phyloP scores from a whole-genome alignment of 2,329 filamentous ascomycete genomes.

The Phyllosticta citrichinensis region DNA sequence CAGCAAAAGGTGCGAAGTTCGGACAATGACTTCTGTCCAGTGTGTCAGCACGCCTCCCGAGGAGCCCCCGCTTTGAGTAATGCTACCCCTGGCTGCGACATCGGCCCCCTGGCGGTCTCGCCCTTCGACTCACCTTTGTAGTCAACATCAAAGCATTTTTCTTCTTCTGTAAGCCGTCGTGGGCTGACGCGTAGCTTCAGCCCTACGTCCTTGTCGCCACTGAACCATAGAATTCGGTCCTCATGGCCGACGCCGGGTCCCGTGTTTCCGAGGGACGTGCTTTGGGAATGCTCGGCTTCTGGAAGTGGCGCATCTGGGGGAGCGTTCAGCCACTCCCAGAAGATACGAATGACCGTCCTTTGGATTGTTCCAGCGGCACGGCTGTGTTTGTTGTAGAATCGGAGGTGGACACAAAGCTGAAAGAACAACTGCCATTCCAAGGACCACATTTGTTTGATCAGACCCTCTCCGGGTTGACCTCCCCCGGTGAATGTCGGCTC shows the following conservation, averaged over 20 bases:
- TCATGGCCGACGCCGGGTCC: slow-evolving; percentile 18
- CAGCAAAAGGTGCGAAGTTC: slow-evolving; percentile 52
- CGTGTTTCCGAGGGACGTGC: slow-evolving; percentile 13
- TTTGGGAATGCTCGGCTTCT: neutral
- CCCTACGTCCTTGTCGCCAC: slow-evolving; percentile 52
- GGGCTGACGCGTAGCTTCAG: slow-evolving; percentile 56
- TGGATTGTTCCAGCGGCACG: slow-evolving; percentile 40
- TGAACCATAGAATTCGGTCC: slow-evolving; percentile 56
- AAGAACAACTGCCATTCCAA: slow-evolving; percentile 44
- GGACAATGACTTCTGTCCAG: slow-evolving; percentile 53
- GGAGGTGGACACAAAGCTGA: neutral
- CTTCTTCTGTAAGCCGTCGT: slow-evolving; percentile 46
- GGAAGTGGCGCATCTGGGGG: neutral
- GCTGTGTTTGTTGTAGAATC: neutral
- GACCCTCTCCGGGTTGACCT: slow-evolving; percentile 26
- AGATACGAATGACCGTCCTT: slow-evolving; percentile 60
- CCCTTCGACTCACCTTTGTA: slow-evolving; percentile 52
- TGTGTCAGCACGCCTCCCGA: slow-evolving; percentile 2
- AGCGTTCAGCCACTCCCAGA: slow-evolving; percentile 56
- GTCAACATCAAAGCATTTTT: slow-evolving; percentile 59
- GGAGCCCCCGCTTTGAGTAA: neutral
- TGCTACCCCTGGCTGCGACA: neutral
- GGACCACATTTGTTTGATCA: slow-evolving; percentile 49
- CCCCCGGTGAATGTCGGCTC: slow-evolving; percentile 14
- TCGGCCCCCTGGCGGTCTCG: neutral